Percentiles rank a stretch among this genome's conserved stretches.
Conservation (phyloP, 768 basidiomycete genomes). For the Pleurotus ostreatus region DNA sequence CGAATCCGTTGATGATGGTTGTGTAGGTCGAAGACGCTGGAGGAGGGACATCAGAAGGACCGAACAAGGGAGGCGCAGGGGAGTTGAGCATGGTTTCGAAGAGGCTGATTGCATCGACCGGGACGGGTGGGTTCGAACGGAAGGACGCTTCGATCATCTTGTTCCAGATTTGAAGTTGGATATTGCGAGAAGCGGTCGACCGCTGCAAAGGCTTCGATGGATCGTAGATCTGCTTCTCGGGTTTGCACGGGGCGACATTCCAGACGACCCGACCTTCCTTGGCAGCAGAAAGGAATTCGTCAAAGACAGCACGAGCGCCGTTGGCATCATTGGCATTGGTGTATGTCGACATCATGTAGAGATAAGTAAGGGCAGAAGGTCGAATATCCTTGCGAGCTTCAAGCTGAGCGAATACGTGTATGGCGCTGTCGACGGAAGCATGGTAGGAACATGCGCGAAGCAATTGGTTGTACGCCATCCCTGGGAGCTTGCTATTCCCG, state of each 20-base stretch:
- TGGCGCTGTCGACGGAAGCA: conserved; percentile 53
- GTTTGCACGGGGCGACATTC: conserved; percentile 9
- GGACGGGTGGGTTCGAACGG: conserved; percentile 45
- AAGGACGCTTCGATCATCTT: conserved; percentile 77
- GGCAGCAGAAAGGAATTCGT: conserved; percentile 47
- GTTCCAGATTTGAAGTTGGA: conserved; percentile 59
- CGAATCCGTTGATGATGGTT: conserved; percentile 63
- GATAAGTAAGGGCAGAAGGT: conserved; percentile 38
- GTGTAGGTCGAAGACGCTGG: conserved; percentile 64
- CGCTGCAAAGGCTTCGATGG: conserved; percentile 8
- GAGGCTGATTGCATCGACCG: conserved; percentile 56
- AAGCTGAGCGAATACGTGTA: conserved; percentile 61
- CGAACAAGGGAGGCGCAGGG: conserved; percentile 28
- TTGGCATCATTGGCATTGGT: conserved; percentile 44
- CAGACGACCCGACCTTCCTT: conserved; percentile 32
- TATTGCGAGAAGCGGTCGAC: conserved; percentile 17
- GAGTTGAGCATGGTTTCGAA: conserved; percentile 70
- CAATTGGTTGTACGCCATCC: conserved; percentile 45
- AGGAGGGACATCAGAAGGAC: conserved; percentile 41
- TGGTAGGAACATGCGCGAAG: conserved; percentile 60
- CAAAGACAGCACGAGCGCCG: conserved; percentile 55
- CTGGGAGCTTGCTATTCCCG: conserved; percentile 26
- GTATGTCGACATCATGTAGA: conserved; percentile 56
- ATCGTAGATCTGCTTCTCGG: conserved; percentile 7
- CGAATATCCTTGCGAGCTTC: conserved; percentile 37